phyloP scores from a whole-genome alignment of 1,284 basidiomycete species.

The Entoloma clypeatum region DNA sequence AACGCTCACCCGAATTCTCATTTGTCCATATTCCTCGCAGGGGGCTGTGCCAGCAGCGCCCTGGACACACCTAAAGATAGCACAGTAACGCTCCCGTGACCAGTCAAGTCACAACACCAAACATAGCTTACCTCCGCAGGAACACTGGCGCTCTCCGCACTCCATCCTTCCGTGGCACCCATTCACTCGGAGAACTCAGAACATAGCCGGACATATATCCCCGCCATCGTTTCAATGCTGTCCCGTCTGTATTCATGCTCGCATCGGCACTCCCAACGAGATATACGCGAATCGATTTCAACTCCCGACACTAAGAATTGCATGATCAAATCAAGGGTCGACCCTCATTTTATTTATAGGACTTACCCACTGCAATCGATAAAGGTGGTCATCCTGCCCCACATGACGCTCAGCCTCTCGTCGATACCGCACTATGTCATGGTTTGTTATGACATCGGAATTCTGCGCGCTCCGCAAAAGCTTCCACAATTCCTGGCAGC shows the following conservation, averaged over 20 bases:
- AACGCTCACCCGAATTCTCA: conserved; percentile 62
- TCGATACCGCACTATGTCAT: conserved; percentile 87
- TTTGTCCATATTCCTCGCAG: conserved; percentile 28
- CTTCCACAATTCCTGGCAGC: conserved; percentile 70
- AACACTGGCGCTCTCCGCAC: conserved; percentile 37
- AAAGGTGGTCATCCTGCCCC: conserved; percentile 87
- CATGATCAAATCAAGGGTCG: conserved; percentile 10
- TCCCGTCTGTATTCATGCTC: conserved; percentile 56
- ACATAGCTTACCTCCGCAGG: conserved; percentile 44
- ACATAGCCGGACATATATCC: conserved; percentile 89
- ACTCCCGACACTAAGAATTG: conserved; percentile 51
- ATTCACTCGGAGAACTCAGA: conserved; percentile 68
- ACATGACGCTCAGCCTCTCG: conserved; percentile 86
- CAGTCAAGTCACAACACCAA: too few relatives aligned
- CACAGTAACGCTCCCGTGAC: conserved; percentile 14
- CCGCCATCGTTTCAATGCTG: conserved; percentile 62
- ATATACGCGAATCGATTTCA: conserved; percentile 69
- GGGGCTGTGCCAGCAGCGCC: conserved; percentile 33
- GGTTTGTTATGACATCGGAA: conserved; percentile 53
- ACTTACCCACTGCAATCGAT: conserved; percentile 88
- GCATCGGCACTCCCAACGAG: conserved; percentile 79
- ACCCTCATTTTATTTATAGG: conserved; percentile 17
- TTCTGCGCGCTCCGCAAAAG: conserved; percentile 53
- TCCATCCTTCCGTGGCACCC: conserved; percentile 48
- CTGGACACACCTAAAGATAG: conserved; percentile 35